A percentile compares a stretch with the other conserved stretches of the same genome.
Conservation (phyloP, 148 eudicot species). For the Selenicereus undatus region DNA sequence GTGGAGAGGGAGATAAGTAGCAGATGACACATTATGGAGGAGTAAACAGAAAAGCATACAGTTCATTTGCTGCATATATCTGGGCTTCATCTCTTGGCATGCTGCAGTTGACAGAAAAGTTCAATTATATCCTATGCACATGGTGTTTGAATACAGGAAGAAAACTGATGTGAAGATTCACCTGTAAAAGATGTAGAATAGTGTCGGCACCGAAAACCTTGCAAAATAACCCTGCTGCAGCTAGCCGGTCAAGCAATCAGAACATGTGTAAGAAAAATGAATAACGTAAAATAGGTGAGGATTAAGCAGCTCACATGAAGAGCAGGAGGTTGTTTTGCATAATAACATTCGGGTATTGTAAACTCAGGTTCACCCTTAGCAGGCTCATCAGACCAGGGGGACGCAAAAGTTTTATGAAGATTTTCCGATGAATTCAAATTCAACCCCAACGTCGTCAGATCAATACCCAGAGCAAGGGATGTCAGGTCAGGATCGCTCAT, state of each 20-base stretch:
- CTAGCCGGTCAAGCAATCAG: constrained; percentile 18
- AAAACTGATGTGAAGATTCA: constrained; percentile 7
- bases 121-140: constrained; percentile 5
- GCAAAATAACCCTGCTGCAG: constrained; percentile 79
- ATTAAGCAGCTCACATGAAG: constrained; percentile 52
- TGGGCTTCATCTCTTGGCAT: constrained; percentile 98
- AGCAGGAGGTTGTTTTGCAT: constrained; percentile 64
- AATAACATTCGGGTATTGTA: constrained; percentile 76
- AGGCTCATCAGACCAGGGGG: constrained; percentile 97
- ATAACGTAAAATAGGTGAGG: background rate
- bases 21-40: background rate
- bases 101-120: constrained; percentile 44
- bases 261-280: constrained; percentile 16
- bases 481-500: constrained; percentile 88
- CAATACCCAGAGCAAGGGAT: constrained; percentile 85
- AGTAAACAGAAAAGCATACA: constrained; percentile 46
- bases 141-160: background rate
- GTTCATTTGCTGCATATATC: constrained; percentile 77
- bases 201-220: constrained; percentile 59
- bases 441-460: constrained; percentile 81
- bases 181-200: constrained; percentile 90
- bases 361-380: constrained; percentile 89
- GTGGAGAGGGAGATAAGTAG: background rate
- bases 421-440: constrained; percentile 78
- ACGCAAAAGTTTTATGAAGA: constrained; percentile 74